Conservation (phyloP, 1,284 basidiomycete species). For the Pseudozyma pruni region DNA sequence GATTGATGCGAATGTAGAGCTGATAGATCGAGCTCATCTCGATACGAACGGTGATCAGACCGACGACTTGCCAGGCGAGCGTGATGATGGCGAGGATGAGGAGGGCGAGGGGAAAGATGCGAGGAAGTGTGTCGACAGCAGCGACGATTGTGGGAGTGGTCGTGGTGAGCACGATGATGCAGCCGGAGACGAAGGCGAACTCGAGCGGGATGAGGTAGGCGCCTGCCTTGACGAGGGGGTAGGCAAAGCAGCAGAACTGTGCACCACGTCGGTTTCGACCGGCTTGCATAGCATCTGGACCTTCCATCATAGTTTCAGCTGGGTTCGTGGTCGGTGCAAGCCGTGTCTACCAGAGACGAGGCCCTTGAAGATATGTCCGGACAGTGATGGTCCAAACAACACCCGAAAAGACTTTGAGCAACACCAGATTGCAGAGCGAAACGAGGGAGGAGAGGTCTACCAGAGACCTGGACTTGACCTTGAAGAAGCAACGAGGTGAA, state of each 20-base stretch:
- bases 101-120: conserved; percentile 20
- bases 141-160: conserved; percentile 46
- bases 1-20: conserved; percentile 50
- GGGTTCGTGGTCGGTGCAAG: too few species aligned
- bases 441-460: conserved; percentile 10
- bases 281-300: not conserved
- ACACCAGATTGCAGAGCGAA: conserved; percentile 29
- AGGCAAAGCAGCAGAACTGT: conserved; percentile 47
- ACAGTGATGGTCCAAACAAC: too few species aligned
- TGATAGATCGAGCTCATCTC: conserved; percentile 45
- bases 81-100: conserved; percentile 26
- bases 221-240: conserved; percentile 50
- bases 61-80: conserved; percentile 43
- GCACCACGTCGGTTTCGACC: conserved; percentile 18
- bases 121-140: conserved; percentile 32
- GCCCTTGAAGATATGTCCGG: not conserved
- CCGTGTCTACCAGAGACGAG: conserved; percentile 20
- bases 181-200: conserved; percentile 41
- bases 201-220: conserved; percentile 50
- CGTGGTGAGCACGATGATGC: conserved; percentile 38
- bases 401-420: conserved; percentile 1
- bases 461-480: conserved; percentile 21
- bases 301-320: conserved; percentile 20
- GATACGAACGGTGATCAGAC: conserved; percentile 26
- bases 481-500: not conserved